Base-by-base conservation (phyloP, 352 stramenopile genomes). In the Thalassiosira pacifica region DNA sequence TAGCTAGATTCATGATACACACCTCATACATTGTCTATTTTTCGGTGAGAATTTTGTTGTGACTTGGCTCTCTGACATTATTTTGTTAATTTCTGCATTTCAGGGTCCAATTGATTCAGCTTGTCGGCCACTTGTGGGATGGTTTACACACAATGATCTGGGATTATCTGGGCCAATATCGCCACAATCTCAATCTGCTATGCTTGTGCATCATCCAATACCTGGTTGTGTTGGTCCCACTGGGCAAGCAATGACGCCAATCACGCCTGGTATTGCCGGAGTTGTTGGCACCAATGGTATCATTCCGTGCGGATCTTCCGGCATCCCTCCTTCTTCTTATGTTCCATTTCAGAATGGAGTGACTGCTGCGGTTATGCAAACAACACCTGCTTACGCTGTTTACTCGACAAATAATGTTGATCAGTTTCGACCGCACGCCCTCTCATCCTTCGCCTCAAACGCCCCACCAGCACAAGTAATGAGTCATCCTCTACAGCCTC, bases 71-170 rank as follows among this genome's bases (percentile, higher is more conserved):
- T 48, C 34, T 60, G 10, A 27, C 26, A n/a, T 65, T 45, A 19
- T 24, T 76, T 27, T 18, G 40, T 61, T n/a, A 26, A 40, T 57
- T 68, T 29, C 0, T 29, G 27, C 32, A 52, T 27, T 42, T 42
- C 34, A 82, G 63, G 91, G 89, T 19, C 69, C 82, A 11, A 40
- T 94, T 19, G 42, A 60, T 40, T 70, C 81, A 34, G 88, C 90
- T 10, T 73, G 55, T 71, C 93, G 92, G 67, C 73, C 75, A 10
- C 75, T 87, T 11, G 40, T 95, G 18, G 88, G 91, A 42, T 95
- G 91, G 91, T 93, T 93, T 59, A 82, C 60, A 55, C 5, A 93
- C 0, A 57, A 82, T 1, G 87, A 93, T 59, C 61, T 94, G 6
- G n/a, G 68, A 55, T 37, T 48, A 18, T 22, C 27, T 31, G 18